A percentile compares a stretch with the other conserved stretches of the same genome.
Conservation (phyloP, 108 stramenopile species). For the Skeletonema tropicum region DNA sequence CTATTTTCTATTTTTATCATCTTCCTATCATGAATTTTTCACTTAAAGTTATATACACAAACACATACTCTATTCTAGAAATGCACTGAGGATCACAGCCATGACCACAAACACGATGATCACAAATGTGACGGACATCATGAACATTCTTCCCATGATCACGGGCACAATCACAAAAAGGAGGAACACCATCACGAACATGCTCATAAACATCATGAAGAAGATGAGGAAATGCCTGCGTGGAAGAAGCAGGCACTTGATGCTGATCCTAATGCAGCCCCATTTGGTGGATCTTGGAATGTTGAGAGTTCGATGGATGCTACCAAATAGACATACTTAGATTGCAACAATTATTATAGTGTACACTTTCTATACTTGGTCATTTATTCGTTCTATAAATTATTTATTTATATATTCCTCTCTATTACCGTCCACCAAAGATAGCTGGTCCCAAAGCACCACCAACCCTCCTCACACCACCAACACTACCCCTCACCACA, state of each 20-base stretch:
- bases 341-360: not conserved
- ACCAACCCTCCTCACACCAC: not conserved
- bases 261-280: constrained; percentile 66
- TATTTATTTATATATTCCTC: not conserved
- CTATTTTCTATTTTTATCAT: not conserved
- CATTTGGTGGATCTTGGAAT: constrained; percentile 79
- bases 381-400: no score
- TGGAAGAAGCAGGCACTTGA: constrained; percentile 79
- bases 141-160: constrained; percentile 1
- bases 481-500: not conserved
- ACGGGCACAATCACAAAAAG: constrained; percentile 17
- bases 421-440: not conserved
- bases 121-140: not conserved
- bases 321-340: constrained; percentile 35
- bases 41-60: not conserved
- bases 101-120: constrained; percentile 25
- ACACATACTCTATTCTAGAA: not conserved
- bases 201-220: constrained; percentile 11
- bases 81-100: constrained; percentile 27
- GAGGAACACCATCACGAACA: constrained; percentile 15
- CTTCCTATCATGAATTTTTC: not conserved
- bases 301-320: constrained; percentile 67
- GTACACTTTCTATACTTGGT: no score
- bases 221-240: constrained; percentile 64
- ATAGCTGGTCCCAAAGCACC: not conserved